Conservation (phyloP, 2,329 filamentous ascomycete species). For the Ceratocystis ficicola region DNA sequence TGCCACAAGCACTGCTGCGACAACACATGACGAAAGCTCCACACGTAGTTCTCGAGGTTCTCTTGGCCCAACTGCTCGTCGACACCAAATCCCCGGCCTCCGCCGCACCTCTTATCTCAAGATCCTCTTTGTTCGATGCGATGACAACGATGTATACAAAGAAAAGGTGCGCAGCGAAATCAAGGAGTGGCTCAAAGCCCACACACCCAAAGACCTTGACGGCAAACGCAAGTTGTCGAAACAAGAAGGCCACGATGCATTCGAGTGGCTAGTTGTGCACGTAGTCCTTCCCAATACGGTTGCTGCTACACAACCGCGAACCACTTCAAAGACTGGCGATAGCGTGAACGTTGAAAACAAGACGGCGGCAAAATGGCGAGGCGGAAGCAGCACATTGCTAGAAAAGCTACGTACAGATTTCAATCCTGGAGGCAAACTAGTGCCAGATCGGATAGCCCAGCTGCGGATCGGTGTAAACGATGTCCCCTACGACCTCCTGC, state of each 20-base stretch:
- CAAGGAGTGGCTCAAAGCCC: constrained; percentile 78
- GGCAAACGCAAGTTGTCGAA: constrained; percentile 39
- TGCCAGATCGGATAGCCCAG: constrained; percentile 69
- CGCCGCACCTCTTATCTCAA: constrained; percentile 91
- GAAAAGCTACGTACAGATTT: constrained; percentile 89
- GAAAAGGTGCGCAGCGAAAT: constrained; percentile 62
- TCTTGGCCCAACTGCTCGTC: constrained; percentile 42
- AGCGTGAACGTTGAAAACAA: constrained; percentile 49
- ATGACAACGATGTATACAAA: constrained; percentile 94
- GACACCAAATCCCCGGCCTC: constrained; percentile 90
- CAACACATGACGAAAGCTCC: constrained; percentile 27
- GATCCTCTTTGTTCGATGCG: constrained; percentile 76
- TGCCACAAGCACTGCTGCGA: constrained; percentile 31
- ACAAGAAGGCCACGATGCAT: constrained; percentile 90
- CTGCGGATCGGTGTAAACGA: constrained; percentile 65
- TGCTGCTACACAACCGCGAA: constrained; percentile 65
- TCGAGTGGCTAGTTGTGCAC: constrained; percentile 89
- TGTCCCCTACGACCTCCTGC: constrained; percentile 52
- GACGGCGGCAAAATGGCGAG: constrained; percentile 58
- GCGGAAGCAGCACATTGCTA: constrained; percentile 67
- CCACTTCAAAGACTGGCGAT: constrained; percentile 42
- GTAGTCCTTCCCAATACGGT: constrained; percentile 79
- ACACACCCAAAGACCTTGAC: constrained; percentile 44
- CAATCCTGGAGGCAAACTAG: constrained; percentile 56
- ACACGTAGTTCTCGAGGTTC: background rate